Percentiles rank a stretch among this genome's conserved stretches.
phyloP scores from a whole-genome alignment of 345 rosid genomes.

The Pistacia atlantica region DNA sequence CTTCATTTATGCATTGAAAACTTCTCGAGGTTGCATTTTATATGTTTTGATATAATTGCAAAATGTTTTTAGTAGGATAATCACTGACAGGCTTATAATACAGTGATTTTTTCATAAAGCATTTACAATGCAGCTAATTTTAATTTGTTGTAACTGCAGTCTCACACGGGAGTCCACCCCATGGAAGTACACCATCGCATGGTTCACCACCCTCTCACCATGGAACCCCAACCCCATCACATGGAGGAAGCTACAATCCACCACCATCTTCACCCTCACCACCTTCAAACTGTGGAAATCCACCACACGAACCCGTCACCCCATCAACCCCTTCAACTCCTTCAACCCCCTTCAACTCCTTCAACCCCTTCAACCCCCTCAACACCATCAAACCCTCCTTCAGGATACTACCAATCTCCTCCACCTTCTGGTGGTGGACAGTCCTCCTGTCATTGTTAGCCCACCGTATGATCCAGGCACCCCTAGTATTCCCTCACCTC shows the following conservation, averaged over 20 bases:
- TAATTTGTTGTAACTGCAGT: constrained; percentile 33
- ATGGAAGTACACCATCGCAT: constrained; percentile 6
- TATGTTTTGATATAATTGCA: not conserved
- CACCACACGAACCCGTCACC: constrained; percentile 39
- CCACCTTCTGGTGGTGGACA: constrained; percentile 36
- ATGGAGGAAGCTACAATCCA: constrained; percentile 33
- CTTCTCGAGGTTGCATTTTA: not conserved
- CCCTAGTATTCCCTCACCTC: constrained; percentile 54
- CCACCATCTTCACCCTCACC: constrained; percentile 50
- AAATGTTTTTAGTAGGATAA: not conserved
- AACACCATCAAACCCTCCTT: constrained; percentile 56
- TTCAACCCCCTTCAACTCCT: constrained; percentile 42
- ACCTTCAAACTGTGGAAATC: constrained; percentile 38
- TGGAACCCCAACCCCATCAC: constrained; percentile 45
- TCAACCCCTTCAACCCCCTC: constrained; percentile 43
- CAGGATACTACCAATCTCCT: constrained; percentile 50
- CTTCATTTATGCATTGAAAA: not conserved
- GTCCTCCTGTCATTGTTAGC: constrained; percentile 27
- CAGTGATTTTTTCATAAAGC: not conserved
- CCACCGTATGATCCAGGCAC: constrained; percentile 69
- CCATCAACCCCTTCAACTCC: constrained; percentile 45
- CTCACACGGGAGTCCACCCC: constrained; percentile 35
- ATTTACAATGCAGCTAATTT: not conserved
- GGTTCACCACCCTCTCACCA: constrained; percentile 6
- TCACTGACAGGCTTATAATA: not conserved